phyloP scores from a whole-genome alignment of 2,329 filamentous ascomycete genomes.

The Colletotrichum endophyticum region DNA sequence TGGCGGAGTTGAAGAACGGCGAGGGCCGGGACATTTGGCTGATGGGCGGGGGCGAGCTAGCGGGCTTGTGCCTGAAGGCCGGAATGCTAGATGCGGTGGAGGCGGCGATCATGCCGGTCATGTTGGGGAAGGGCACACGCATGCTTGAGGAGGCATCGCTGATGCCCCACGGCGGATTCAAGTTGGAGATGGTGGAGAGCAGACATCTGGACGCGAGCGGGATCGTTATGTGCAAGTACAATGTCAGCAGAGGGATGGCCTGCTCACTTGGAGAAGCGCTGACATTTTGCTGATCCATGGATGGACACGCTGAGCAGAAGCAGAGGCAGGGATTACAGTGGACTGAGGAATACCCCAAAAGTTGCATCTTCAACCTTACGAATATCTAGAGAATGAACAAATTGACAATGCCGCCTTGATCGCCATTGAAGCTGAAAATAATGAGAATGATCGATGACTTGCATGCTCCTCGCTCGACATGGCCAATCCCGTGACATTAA shows the following conservation, averaged over 20 bases:
- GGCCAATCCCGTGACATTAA: neutral
- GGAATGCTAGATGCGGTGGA: slow-evolving; percentile 35
- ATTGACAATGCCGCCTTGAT: neutral
- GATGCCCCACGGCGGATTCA: neutral
- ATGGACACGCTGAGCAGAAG: neutral
- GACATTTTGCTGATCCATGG: neutral
- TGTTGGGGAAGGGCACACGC: slow-evolving; percentile 28
- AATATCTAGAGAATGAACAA: neutral
- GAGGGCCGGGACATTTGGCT: slow-evolving; percentile 36
- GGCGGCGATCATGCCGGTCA: slow-evolving; percentile 29
- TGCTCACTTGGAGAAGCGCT: slow-evolving; percentile 7
- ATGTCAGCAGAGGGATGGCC: neutral
- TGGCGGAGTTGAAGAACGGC: slow-evolving; percentile 25
- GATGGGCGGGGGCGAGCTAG: slow-evolving; percentile 37
- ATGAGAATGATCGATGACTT: neutral
- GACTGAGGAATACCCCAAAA: neutral
- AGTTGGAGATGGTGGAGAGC: slow-evolving; percentile 14
- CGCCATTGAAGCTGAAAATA: accelerated
- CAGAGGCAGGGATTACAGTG: neutral
- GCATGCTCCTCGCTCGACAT: neutral
- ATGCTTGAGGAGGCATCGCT: slow-evolving; percentile 20
- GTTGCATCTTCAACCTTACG: neutral
- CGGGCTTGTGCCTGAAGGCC: slow-evolving; percentile 29
- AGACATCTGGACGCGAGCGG: slow-evolving; percentile 21
- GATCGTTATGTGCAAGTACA: slow-evolving; percentile 25